These are phyloP conservation scores for Boletus sp. DNA, from an alignment of 768 basidiomycete genomes.

Conservation along the genomic window DNA sequence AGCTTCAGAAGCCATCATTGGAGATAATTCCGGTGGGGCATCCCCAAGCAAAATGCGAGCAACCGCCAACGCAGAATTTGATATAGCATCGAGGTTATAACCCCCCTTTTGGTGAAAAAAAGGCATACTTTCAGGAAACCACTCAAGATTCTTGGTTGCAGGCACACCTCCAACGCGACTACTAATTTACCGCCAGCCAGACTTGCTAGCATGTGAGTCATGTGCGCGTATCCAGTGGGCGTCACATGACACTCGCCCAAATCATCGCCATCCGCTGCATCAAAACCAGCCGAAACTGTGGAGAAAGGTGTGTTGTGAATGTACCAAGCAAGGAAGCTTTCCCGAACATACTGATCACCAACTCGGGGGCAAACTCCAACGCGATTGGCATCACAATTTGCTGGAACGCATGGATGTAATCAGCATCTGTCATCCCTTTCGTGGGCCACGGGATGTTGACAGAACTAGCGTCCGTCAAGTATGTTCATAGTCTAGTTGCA, in stretches of 20 bases:
- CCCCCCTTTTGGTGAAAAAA: constrained; percentile 63
- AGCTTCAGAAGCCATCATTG: constrained; percentile 70
- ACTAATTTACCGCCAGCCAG: constrained; percentile 87
- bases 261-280: constrained; percentile 90
- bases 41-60: constrained; percentile 87
- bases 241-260: constrained; percentile 90
- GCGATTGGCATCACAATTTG: constrained; percentile 96
- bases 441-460: constrained; percentile 97
- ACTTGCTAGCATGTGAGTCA: constrained; percentile 95
- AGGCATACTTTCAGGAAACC: background rate
- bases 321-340: background rate
- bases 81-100: constrained; percentile 88
- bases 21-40: constrained; percentile 69
- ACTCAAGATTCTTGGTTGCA: constrained; percentile 4
- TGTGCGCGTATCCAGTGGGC: constrained; percentile 93
- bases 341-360: constrained; percentile 80
- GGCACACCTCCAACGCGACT: constrained; percentile 83
- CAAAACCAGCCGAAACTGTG: constrained; percentile 95
- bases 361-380: constrained; percentile 91
- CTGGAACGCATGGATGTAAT: constrained; percentile 96
- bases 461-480: constrained; percentile 49
- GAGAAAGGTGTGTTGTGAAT: background rate
- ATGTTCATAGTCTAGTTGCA: constrained; percentile 1
- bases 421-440: constrained; percentile 86
- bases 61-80: constrained; percentile 84